Conservation (phyloP, 2,329 filamentous ascomycete species). For the Ophiostoma tasmaniense region DNA sequence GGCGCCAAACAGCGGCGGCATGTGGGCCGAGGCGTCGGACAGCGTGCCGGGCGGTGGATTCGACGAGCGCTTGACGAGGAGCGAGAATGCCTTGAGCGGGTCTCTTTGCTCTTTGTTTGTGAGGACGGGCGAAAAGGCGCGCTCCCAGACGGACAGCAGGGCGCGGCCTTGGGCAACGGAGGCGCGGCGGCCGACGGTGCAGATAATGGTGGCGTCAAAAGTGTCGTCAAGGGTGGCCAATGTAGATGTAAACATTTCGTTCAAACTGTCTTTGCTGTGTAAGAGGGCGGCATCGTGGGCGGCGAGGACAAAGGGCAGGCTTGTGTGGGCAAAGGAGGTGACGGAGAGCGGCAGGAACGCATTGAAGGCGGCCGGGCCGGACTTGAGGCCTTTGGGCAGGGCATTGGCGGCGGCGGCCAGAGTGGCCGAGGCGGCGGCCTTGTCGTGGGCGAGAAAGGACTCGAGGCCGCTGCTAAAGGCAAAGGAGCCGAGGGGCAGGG, state of each 20-base stretch:
- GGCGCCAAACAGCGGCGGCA: slow-evolving; percentile 62
- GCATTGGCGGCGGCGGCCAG: slow-evolving; percentile 6
- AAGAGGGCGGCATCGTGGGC: slow-evolving; percentile 41
- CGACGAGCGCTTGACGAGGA: slow-evolving; percentile 27
- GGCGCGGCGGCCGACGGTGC: slow-evolving; percentile 69
- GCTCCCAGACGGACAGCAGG: slow-evolving; percentile 66
- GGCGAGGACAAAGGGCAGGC: slow-evolving; percentile 65
- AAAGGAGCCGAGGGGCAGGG: slow-evolving; percentile 76
- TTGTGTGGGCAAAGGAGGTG: slow-evolving; percentile 60
- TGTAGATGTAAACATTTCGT: slow-evolving; percentile 8
- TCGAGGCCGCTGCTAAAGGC: slow-evolving; percentile 78
- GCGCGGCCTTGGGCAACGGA: slow-evolving; percentile 69
- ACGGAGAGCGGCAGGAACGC: slow-evolving; percentile 62
- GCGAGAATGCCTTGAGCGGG: slow-evolving; percentile 31
- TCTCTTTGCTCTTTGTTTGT: neutral
- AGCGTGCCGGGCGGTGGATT: slow-evolving; percentile 17
- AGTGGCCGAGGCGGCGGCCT: slow-evolving; percentile 5
- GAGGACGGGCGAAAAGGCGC: slow-evolving; percentile 46
- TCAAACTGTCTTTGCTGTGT: no score
- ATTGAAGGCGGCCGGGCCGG: slow-evolving; percentile 42
- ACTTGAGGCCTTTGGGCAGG: slow-evolving; percentile 14
- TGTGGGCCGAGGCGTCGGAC: slow-evolving; percentile 51
- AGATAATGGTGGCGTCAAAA: slow-evolving; percentile 67
- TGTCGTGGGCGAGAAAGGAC: slow-evolving; percentile 65
- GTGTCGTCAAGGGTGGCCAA: slow-evolving; percentile 60